A percentile compares a stretch with the other conserved stretches of the same genome.
These are phyloP conservation scores for Hypoxylon subgilvum DNA, from an alignment of 495 filamentous ascomycete genomes.

Conservation along the genomic window DNA sequence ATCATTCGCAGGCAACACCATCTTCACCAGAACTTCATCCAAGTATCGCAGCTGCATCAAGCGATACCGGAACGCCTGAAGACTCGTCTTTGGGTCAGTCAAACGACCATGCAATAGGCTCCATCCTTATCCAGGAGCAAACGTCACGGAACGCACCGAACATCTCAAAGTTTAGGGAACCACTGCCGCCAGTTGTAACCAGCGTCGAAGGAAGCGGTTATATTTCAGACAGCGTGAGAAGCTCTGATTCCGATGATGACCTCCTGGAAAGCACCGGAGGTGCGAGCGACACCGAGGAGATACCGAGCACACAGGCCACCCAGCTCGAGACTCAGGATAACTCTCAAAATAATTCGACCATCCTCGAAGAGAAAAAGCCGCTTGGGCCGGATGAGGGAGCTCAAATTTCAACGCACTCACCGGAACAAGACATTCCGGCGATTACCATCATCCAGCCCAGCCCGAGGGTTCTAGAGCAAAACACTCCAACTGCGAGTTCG, in stretches of 20 bases:
- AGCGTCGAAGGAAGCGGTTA: conserved; percentile 67
- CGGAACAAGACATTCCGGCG: conserved; percentile 25
- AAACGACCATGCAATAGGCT: conserved; percentile 69
- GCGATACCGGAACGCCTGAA: conserved; percentile 32
- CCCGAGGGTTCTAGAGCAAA: conserved; percentile 28
- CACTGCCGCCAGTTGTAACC: conserved; percentile 70
- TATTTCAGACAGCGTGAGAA: conserved; percentile 52
- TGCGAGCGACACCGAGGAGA: conserved; percentile 17
- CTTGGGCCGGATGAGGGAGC: background rate
- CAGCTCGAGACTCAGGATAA: conserved; percentile 20
- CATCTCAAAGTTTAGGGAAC: conserved; percentile 59
- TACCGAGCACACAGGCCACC: conserved; percentile 38
- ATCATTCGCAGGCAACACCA: conserved; percentile 23
- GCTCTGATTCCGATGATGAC: conserved; percentile 38
- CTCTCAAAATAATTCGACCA: conserved; percentile 5
- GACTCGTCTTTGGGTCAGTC: conserved; percentile 53
- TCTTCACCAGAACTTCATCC: conserved; percentile 35
- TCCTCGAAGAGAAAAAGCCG: conserved; percentile 11
- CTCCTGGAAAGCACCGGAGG: conserved; percentile 18
- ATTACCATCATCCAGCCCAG: conserved; percentile 50
- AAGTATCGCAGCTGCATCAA: conserved; percentile 20
- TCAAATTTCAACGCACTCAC: background rate
- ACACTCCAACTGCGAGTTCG: conserved; percentile 8
- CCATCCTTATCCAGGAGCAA: conserved; percentile 62
- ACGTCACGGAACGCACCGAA: conserved; percentile 52